phyloP scores from a whole-genome alignment of 495 filamentous ascomycete genomes.

The Trichoderma gamsii region DNA sequence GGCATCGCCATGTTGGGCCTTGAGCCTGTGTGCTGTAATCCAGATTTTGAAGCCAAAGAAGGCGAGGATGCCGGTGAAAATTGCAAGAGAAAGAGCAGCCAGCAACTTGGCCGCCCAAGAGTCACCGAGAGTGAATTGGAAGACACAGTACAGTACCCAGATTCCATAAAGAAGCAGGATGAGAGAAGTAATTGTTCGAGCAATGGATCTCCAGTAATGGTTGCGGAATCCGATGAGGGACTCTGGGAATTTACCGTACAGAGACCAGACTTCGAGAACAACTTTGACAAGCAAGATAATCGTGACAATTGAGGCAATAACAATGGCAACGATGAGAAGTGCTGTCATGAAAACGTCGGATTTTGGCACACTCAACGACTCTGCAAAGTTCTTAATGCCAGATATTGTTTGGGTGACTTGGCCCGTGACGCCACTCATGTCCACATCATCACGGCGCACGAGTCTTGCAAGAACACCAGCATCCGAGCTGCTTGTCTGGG shows the following conservation, averaged over 20 bases:
- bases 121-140: constrained; percentile 88
- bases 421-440: constrained; percentile 23
- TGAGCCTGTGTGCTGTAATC: constrained; percentile 65
- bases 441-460: constrained; percentile 31
- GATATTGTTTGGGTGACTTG: constrained; percentile 43
- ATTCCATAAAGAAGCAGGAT: constrained; percentile 90
- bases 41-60: constrained; percentile 83
- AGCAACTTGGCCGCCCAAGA: constrained; percentile 91
- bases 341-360: constrained; percentile 97
- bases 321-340: constrained; percentile 78
- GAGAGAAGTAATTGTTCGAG: constrained; percentile 79
- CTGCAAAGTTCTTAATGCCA: constrained; percentile 68
- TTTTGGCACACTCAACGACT: constrained; percentile 75
- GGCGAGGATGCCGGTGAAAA: constrained; percentile 72
- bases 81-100: constrained; percentile 69
- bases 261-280: constrained; percentile 83
- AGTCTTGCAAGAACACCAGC: constrained; percentile 26
- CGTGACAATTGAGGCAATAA: constrained; percentile 77
- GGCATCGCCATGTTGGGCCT: constrained; percentile 67
- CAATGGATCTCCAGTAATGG: constrained; percentile 89
- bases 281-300: constrained; percentile 88
- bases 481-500: constrained; percentile 25
- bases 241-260: constrained; percentile 83
- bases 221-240: constrained; percentile 79
- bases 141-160: constrained; percentile 94